Percentiles rank a stretch among this genome's conserved stretches.
These are phyloP conservation scores for Cladosporium halotolerans DNA, from an alignment of 2,329 filamentous ascomycete species.

Conservation along the genomic window DNA sequence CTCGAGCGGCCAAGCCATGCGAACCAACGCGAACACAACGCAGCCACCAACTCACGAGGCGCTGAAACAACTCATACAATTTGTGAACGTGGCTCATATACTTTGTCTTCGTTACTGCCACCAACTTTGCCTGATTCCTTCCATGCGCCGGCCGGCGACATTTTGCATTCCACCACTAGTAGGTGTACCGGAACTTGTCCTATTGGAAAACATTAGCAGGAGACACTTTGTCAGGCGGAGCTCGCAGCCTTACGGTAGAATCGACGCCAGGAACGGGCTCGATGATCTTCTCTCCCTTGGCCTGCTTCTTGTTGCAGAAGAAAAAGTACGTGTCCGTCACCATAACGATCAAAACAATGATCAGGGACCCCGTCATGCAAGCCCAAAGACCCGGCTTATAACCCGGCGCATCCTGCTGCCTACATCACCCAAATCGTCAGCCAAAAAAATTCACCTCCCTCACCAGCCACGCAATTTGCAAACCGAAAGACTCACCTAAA, in stretches of 20 bases:
- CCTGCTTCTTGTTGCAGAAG: constrained; percentile 18
- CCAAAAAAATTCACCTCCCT: constrained; percentile 56
- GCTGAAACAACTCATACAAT: too few relatives aligned
- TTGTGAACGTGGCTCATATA: too few relatives aligned
- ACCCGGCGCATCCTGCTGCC: constrained; percentile 30
- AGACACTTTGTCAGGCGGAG: neutral
- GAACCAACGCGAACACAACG: neutral
- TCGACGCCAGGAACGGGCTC: constrained; percentile 19
- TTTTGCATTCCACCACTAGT: neutral
- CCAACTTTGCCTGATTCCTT: too few relatives aligned
- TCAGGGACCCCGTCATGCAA: constrained; percentile 19
- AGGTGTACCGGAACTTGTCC: constrained; percentile 20
- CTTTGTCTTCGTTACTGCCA: too few relatives aligned
- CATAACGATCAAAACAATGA: constrained; percentile 19
- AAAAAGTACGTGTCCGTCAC: constrained; percentile 18
- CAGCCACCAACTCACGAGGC: too few relatives aligned
- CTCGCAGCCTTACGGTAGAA: neutral
- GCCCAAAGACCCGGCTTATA: constrained; percentile 22
- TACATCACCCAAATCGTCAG: constrained; percentile 33
- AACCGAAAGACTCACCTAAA: constrained; percentile 58
- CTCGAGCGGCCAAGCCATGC: neutral
- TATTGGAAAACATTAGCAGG: neutral
- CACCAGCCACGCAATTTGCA: too few relatives aligned
- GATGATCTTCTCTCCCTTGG: constrained; percentile 16
- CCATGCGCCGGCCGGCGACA: too few relatives aligned